phyloP scores from a whole-genome alignment of 805 yeast species.

The Tetrapisispora phaffii region DNA sequence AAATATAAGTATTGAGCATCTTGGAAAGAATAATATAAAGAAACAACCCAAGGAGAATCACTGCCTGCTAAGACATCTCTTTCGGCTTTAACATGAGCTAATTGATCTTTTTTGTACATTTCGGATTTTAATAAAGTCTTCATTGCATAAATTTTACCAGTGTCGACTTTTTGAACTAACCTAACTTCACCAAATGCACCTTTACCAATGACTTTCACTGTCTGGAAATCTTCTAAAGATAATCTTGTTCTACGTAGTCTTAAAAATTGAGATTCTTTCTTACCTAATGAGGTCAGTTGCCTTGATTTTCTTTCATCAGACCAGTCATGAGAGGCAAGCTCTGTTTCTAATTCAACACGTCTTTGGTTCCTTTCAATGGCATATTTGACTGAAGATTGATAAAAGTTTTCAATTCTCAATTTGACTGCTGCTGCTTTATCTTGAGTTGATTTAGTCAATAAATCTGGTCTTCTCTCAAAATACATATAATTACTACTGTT shows the following conservation, averaged over 20 bases:
- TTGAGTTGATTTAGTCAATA: constrained; percentile 61
- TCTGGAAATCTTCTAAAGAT: constrained; percentile 71
- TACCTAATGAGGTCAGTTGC: constrained; percentile 73
- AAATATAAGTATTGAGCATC: constrained; percentile 66
- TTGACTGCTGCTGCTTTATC: constrained; percentile 80
- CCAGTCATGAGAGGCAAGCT: constrained; percentile 54
- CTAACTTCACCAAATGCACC: constrained; percentile 98
- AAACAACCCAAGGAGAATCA: constrained; percentile 84
- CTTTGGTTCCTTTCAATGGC: constrained; percentile 95
- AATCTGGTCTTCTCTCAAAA: constrained; percentile 76
- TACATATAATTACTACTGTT: constrained; percentile 44
- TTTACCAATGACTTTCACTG: constrained; percentile 86
- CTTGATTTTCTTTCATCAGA: constrained; percentile 81
- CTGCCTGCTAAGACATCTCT: constrained; percentile 89
- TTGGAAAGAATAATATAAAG: constrained; percentile 70
- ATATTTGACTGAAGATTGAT: constrained; percentile 75
- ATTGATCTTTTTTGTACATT: constrained; percentile 89
- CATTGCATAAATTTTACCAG: constrained; percentile 89
- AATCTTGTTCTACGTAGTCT: constrained; percentile 77
- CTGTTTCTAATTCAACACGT: constrained; percentile 73
- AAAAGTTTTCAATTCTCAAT: constrained; percentile 71
- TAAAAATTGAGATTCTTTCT: constrained; percentile 78
- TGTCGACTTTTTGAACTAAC: constrained; percentile 83
- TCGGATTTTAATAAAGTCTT: constrained; percentile 82
- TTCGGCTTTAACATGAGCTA: constrained; percentile 93